Evolutionary conservation across 164 flowering plant species (phyloP), one percentile per base, ranked within the genome.

Genomic region (Annona cherimola): DNA sequence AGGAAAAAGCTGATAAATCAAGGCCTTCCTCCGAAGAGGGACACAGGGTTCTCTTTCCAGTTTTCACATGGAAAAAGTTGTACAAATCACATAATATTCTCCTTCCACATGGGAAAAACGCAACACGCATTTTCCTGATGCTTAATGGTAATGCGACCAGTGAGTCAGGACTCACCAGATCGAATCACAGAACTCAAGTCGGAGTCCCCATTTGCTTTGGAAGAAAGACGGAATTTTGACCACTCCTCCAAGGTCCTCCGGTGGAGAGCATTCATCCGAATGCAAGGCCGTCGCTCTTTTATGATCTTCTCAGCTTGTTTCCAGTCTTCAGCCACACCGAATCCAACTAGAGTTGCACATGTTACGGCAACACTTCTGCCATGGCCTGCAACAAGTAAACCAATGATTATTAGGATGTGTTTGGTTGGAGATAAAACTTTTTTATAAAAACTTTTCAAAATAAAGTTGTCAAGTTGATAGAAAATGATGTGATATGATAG

Each of bases 361-460:
- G 73, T 80, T 66, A 94, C 95, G 44, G 92, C 84, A 71, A 94
- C 97, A 77, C 99, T 94, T 85, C 99, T 85, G 54, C 99, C 97
- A 83, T 92, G 97, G 72, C 97, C 97, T 92, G 42, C 45, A 73
- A 7, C 45, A 61, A 5, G 19, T 19, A 7, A n/a, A n/a, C n/a
- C 44, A 35, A 46, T 18, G 39, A 26, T 50, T 39, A 40, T n/a
- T n/a, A n/a, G n/a, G n/a, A n/a, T n/a, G n/a, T n/a, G n/a, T n/a
- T n/a, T n/a, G n/a, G n/a, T n/a, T n/a, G n/a, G n/a, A n/a, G n/a
- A n/a, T n/a, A n/a, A n/a, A n/a, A n/a, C n/a, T n/a, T n/a, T n/a
- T n/a, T n/a, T n/a, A n/a, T n/a, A n/a, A n/a, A n/a, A n/a, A n/a
- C n/a, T n/a, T n/a, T n/a, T n/a, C n/a, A n/a, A n/a, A n/a, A n/a